Evolutionary conservation across 1,139 yeast species (phyloP).

Genomic region (Blastobotrys serpentis): DNA sequence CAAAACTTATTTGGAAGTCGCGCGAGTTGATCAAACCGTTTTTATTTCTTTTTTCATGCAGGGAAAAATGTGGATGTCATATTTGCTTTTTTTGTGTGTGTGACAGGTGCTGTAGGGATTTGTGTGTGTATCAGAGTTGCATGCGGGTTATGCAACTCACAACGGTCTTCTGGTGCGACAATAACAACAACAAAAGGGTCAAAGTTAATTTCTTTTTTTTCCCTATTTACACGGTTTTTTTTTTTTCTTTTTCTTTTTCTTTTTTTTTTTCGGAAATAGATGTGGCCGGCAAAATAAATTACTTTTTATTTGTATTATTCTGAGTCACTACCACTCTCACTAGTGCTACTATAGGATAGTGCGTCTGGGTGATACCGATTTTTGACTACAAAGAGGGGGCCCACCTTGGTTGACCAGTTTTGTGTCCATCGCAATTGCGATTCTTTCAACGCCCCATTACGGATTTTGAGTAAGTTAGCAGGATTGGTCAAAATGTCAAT

Average conservation of each 20-base stretch:
- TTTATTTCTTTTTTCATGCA: slow-evolving; percentile 6
- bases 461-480: slow-evolving; percentile 42
- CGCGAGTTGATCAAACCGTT: slow-evolving; percentile 7
- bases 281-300: background rate
- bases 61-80: slow-evolving; percentile 8
- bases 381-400: slow-evolving; percentile 42
- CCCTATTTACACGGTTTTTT: slow-evolving; percentile 2
- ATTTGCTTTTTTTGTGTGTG: background rate
- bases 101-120: slow-evolving; percentile 9
- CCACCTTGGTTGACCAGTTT: slow-evolving; percentile 58
- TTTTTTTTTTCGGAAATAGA: background rate
- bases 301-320: background rate
- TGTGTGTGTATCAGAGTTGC: slow-evolving; percentile 6
- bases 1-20: slow-evolving; percentile 6
- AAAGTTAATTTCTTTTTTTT: background rate
- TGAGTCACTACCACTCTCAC: slow-evolving; percentile 1
- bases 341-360: background rate
- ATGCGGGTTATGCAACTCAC: slow-evolving; percentile 1
- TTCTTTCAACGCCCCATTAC: slow-evolving; percentile 68
- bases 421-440: slow-evolving; percentile 68
- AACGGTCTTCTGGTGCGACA: background rate
- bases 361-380: slow-evolving; percentile 1
- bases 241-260: background rate
- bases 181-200: background rate
- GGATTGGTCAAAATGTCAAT: slow-evolving; percentile 47